Base-by-base conservation (phyloP, 192 early-diverging fungal species). In the Coemansia sp. region DNA sequence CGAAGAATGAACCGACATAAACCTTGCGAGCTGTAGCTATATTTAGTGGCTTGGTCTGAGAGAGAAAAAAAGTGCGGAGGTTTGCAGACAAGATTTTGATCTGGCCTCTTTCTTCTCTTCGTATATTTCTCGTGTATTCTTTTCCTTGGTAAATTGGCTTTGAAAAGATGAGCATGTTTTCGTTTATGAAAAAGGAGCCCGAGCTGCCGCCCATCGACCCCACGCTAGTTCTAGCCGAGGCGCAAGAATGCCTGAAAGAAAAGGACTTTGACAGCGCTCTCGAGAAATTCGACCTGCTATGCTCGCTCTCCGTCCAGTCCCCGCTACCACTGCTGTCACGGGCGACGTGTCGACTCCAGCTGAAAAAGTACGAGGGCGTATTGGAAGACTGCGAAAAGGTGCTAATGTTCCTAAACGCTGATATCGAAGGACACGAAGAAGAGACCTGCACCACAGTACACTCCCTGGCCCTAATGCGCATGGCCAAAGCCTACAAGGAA, bases 401-500 rank as follows among this genome's bases (percentile, higher is more conserved):
- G 42, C 66, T 83, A 26, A 65, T 69, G 42, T 83, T 83, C 37
- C 76, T 83, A 26, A 83, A 83, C 60, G 45, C 76, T 7, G 81
- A 83, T 16, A 58, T 83, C 16, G 45, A 53, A 13, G 81, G 71
- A 0, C 75, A 83, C 34, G 66, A 45, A n/a, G 76, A 66, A 14
- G 81, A 83, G 52, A 64, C 72, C 3, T 83, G 81, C 64, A 78
- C 81, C 1, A 83, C 81, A 0, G 75, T 83, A 39, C 81, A 83
- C 37, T 83, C 81, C 26, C 59, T 83, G 57, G 81, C 81, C 21
- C 70, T 83, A n/a, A 38, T 83, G 69, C 76, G 81, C 20, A 75
- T 83, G 81, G 81, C 81, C 59, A 83, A 83, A 64, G 81, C 81
- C 26, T 43, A 79, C 66, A 83, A 83, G 70, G 81, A 83, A 43